Evolutionary conservation across 352 stramenopile genomes (phyloP).

Genomic region (Phytophthora sp.): DNA sequence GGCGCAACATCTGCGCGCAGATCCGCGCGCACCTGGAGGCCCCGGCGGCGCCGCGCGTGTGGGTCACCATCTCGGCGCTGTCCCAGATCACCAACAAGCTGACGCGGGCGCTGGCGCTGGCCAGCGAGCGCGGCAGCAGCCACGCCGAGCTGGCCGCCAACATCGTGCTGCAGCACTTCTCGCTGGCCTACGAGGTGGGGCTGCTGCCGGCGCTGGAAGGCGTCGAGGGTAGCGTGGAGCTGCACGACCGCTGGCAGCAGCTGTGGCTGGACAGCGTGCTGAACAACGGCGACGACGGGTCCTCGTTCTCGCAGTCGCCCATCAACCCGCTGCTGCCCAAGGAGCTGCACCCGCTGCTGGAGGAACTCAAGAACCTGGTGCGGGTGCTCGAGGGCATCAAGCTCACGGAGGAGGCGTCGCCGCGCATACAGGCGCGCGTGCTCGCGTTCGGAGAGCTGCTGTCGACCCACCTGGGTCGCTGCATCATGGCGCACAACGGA

Average conservation of each 20-base stretch:
- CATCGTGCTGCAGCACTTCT: slow-evolving; percentile 76
- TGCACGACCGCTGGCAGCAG: slow-evolving; percentile 62
- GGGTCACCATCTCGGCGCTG: slow-evolving; percentile 89
- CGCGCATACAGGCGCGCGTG: slow-evolving; percentile 83
- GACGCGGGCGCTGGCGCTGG: slow-evolving; percentile 57
- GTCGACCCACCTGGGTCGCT: slow-evolving; percentile 82
- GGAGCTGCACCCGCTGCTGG: slow-evolving; percentile 63
- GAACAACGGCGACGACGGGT: slow-evolving; percentile 44
- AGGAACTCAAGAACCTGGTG: slow-evolving; percentile 85
- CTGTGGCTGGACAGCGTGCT: slow-evolving; percentile 68
- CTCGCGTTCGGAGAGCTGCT: slow-evolving; percentile 88
- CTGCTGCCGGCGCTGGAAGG: slow-evolving; percentile 56
- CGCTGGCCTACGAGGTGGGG: slow-evolving; percentile 71
- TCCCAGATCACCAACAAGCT: slow-evolving; percentile 90
- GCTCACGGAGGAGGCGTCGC: slow-evolving; percentile 88
- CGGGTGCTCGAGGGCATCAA: slow-evolving; percentile 86
- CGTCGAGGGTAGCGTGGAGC: slow-evolving; percentile 45
- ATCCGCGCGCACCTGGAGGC: slow-evolving; percentile 62
- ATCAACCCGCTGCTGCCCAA: slow-evolving; percentile 54
- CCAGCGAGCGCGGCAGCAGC: slow-evolving; percentile 36
- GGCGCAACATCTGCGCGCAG: slow-evolving; percentile 81
- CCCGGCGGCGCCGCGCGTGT: slow-evolving; percentile 55
- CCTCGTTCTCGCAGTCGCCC: slow-evolving; percentile 46
- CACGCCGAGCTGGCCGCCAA: slow-evolving; percentile 53
- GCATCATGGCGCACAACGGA: slow-evolving; percentile 70